Base-by-base conservation (phyloP, 2,329 filamentous ascomycete species). In the Calonectria fujianensis region DNA sequence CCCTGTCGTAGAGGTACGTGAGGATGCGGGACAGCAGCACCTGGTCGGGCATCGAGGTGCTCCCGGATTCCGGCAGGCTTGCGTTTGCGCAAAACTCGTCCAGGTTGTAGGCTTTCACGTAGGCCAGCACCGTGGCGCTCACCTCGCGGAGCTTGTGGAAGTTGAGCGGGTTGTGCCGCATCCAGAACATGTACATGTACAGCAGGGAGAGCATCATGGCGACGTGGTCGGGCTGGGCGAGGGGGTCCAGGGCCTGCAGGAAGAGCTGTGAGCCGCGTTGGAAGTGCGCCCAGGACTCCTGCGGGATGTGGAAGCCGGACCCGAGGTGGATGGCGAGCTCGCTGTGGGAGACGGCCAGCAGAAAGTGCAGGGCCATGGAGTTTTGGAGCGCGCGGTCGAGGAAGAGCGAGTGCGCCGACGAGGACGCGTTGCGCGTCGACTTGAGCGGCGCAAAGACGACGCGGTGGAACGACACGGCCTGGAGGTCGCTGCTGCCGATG, bases 181-280 rank as follows among this genome's bases (percentile, higher is more conserved):
- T 75, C 74, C 74, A 75, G 27, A 75, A 75, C 74, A 75, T 75
- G 61, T 75, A 75, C 24, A 75, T 35, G 51, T 75, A 75, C 18
- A 75, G 31, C 31, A 75, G 70, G 10, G 74, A 75, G 1, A 75
- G 39, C 71, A 75, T 75, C 71, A 68, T 74, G 24, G 74, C 74
- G 2, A 75, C 48, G 16, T 75, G 74, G 24, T 71, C 72, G 1
- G 71, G 35, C 5, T 54, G 65, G 0, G 32, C 8, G 5, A 69
- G 45, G 16, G 67, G 35, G 7, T 68, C 71, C 2, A 75, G 67
- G 7, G 67, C 71, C 18, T 74, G 74, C 6, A 59, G 63, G 11
- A 75, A 71, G 0, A 74, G 54, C 50, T 59, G 67, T 1, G 74
- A 75, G 61, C 71, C 74, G 13, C 69, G 71, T n/a, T 75, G 71